phyloP scores from a whole-genome alignment of 2,329 filamentous ascomycete genomes.

The Xylariaceae sp. region DNA sequence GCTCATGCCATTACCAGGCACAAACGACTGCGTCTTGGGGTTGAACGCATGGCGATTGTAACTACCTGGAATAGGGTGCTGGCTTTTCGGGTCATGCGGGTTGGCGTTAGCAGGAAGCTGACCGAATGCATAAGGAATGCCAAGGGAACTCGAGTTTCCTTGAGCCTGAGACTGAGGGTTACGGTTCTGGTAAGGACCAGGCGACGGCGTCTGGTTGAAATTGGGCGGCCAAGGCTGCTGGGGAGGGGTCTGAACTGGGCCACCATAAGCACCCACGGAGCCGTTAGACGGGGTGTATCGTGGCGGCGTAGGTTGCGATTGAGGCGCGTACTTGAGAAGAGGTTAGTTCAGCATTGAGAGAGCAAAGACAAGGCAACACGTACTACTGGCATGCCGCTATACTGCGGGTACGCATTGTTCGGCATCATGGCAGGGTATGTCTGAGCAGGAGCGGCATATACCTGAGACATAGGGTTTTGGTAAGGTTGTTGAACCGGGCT shows the following conservation, averaged over 20 bases:
- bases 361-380: constrained; percentile 35
- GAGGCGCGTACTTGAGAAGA: constrained; percentile 40
- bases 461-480: constrained; percentile 49
- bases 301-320: constrained; percentile 36
- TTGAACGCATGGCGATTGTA: constrained; percentile 88
- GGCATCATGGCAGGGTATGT: constrained; percentile 49
- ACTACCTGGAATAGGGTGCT: constrained; percentile 83
- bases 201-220: constrained; percentile 30
- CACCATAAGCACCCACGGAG: constrained; percentile 39
- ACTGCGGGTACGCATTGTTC: constrained; percentile 48
- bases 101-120: constrained; percentile 73
- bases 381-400: constrained; percentile 49
- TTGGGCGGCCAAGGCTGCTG: constrained; percentile 41
- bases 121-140: constrained; percentile 73
- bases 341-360: constrained; percentile 36
- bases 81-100: constrained; percentile 71
- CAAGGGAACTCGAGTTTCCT: constrained; percentile 29
- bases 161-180: constrained; percentile 32
- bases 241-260: constrained; percentile 38
- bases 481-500: constrained; percentile 51
- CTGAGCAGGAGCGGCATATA: constrained; percentile 48
- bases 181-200: constrained; percentile 31
- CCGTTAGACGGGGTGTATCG: constrained; percentile 42
- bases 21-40: constrained; percentile 89
- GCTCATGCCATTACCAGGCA: constrained; percentile 64